phyloP scores from a whole-genome alignment of 1,284 basidiomycete genomes.

The Crepidotus sp. region DNA sequence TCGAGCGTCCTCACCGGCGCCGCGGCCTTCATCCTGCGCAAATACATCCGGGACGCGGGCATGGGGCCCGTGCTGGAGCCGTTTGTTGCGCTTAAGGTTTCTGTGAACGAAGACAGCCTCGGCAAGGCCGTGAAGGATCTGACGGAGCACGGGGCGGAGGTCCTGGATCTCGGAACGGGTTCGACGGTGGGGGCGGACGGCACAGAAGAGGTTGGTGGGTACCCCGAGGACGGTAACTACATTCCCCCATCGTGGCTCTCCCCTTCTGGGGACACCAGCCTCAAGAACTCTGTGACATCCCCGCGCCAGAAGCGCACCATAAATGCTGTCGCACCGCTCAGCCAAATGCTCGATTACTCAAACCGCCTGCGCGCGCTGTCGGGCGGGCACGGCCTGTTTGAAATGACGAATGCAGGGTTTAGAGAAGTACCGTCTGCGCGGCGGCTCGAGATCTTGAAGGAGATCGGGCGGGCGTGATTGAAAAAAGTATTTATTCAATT shows the following conservation, averaged over 20 bases:
- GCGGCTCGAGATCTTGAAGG: slow-evolving; percentile 59
- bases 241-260: slow-evolving; percentile 66
- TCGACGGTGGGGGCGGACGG: slow-evolving; percentile 28
- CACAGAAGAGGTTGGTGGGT: slow-evolving; percentile 41
- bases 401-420: slow-evolving; percentile 73
- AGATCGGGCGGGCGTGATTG: slow-evolving; percentile 60
- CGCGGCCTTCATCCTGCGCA: slow-evolving; percentile 52
- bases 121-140: slow-evolving; percentile 72
- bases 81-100: slow-evolving; percentile 57
- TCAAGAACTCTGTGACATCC: slow-evolving; percentile 23
- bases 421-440: slow-evolving; percentile 50
- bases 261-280: slow-evolving; percentile 38
- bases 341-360: slow-evolving; percentile 74
- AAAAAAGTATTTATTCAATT: slow-evolving; percentile 10
- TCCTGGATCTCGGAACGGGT: slow-evolving; percentile 52
- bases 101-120: slow-evolving; percentile 53
- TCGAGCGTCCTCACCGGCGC: slow-evolving; percentile 56
- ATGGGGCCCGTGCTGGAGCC: slow-evolving; percentile 70
- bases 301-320: slow-evolving; percentile 49
- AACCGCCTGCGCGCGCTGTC: slow-evolving; percentile 71
- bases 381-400: slow-evolving; percentile 74
- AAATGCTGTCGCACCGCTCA: slow-evolving; percentile 65
- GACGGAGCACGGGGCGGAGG: slow-evolving; percentile 66
- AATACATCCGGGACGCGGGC: slow-evolving; percentile 47
- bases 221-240: slow-evolving; percentile 54